Evolutionary conservation across 352 stramenopile species (phyloP).

Genomic region (Aphanomyces cochlioides): DNA sequence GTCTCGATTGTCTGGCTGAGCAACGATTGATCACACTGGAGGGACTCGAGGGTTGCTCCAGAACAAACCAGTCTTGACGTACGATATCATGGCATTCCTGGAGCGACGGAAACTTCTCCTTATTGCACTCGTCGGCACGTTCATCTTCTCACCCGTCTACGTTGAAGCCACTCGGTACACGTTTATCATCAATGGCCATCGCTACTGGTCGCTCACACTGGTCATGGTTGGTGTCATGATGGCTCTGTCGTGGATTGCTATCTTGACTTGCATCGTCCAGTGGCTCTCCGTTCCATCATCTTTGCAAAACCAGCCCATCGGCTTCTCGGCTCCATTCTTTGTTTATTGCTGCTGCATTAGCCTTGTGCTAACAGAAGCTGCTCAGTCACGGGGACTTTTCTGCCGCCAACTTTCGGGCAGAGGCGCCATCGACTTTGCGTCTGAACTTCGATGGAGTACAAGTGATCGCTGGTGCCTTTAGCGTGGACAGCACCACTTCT

Average conservation of each 20-base stretch:
- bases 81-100: conserved; percentile 19
- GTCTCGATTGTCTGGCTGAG: background rate
- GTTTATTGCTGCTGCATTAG: background rate
- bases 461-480: no score
- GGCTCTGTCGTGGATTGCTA: conserved; percentile 15
- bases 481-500: no score
- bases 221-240: conserved; percentile 9
- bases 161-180: conserved; percentile 9
- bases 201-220: conserved; percentile 8
- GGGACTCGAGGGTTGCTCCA: background rate
- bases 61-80: conserved; percentile 27
- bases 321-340: conserved; percentile 12
- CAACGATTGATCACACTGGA: conserved; percentile 22
- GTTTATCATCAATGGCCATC: background rate
- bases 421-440: no score
- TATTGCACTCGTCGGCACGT: background rate
- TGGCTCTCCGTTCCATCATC: background rate
- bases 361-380: no score
- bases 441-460: no score
- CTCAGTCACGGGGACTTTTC: no score
- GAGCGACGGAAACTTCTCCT: conserved; percentile 24
- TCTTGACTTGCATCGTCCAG: conserved; percentile 6
- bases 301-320: background rate
- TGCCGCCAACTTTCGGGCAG: no score
- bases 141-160: conserved; percentile 10